Conservation (phyloP, 176 grass and related monocot genomes). For the Urochloa ruziziensis region DNA sequence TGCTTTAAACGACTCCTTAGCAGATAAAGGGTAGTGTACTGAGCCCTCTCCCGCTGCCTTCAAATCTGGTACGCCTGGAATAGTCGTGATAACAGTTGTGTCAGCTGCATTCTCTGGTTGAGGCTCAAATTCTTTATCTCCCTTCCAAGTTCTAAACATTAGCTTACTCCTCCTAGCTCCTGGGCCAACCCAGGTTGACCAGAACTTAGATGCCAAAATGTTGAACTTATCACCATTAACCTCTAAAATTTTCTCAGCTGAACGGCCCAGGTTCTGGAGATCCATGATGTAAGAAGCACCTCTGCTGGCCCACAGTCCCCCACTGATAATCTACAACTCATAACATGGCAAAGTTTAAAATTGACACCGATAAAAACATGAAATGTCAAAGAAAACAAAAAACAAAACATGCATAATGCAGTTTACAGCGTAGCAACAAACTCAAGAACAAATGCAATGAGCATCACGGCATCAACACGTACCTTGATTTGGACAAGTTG, state of each 20-base stretch:
- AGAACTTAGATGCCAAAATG: slow-evolving; percentile 83
- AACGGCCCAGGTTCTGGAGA: slow-evolving; percentile 49
- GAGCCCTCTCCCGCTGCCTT: slow-evolving; percentile 43
- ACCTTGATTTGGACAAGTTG: slow-evolving; percentile 99
- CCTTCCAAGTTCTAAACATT: slow-evolving; percentile 82
- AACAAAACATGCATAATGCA: neutral
- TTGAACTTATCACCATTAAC: slow-evolving; percentile 74
- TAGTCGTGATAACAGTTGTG: slow-evolving; percentile 33
- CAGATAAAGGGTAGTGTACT: slow-evolving; percentile 57
- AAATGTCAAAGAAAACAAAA: neutral
- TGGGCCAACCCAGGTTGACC: slow-evolving; percentile 91
- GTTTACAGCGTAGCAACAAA: neutral
- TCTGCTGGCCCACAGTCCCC: slow-evolving; percentile 76
- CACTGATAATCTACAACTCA: slow-evolving; percentile 71
- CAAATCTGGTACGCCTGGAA: slow-evolving; percentile 40
- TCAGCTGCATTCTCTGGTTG: slow-evolving; percentile 58
- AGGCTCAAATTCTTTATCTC: slow-evolving; percentile 73
- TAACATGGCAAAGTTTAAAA: slow-evolving; percentile 10
- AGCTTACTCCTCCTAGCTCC: slow-evolving; percentile 87
- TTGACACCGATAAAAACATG: neutral
- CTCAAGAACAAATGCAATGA: neutral
- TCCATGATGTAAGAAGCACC: slow-evolving; percentile 60
- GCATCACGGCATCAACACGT: neutral
- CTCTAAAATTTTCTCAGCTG: slow-evolving; percentile 64
- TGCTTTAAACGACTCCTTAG: slow-evolving; percentile 64